phyloP scores from a whole-genome alignment of 805 yeast genomes.

The Suhomyces sp. region DNA sequence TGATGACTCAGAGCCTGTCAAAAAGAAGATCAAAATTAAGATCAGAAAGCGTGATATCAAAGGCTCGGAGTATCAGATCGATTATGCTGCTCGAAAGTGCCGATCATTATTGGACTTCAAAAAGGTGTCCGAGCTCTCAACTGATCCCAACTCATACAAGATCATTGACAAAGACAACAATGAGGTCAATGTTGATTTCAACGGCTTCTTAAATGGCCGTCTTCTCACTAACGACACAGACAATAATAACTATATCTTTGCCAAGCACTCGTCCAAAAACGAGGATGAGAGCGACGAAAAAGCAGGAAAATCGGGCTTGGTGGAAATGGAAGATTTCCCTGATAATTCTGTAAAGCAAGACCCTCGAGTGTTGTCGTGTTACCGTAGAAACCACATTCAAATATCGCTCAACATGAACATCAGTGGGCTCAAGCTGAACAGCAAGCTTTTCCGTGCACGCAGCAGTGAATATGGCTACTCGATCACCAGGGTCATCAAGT shows the following conservation, averaged over 20 bases:
- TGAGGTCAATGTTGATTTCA: conserved; percentile 22
- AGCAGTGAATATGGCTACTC: conserved; percentile 36
- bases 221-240: conserved; percentile 41
- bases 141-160: conserved; percentile 14
- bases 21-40: conserved; percentile 4
- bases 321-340: background rate
- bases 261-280: conserved; percentile 2
- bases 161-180: conserved; percentile 30
- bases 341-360: conserved; percentile 13
- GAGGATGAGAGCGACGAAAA: background rate
- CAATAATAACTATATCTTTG: conserved; percentile 29
- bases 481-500: conserved; percentile 34
- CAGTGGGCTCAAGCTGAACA: conserved; percentile 20
- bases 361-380: conserved; percentile 43
- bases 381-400: conserved; percentile 43
- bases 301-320: background rate
- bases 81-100: conserved; percentile 25
- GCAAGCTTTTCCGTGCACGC: conserved; percentile 29
- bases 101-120: conserved; percentile 29
- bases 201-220: conserved; percentile 42
- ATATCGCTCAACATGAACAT: conserved; percentile 29
- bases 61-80: conserved; percentile 18
- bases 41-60: conserved; percentile 10
- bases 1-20: background rate
- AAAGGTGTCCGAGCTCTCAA: conserved; percentile 8